Base-by-base conservation (phyloP, 345 rosid species). In the Iberis pinnata region DNA sequence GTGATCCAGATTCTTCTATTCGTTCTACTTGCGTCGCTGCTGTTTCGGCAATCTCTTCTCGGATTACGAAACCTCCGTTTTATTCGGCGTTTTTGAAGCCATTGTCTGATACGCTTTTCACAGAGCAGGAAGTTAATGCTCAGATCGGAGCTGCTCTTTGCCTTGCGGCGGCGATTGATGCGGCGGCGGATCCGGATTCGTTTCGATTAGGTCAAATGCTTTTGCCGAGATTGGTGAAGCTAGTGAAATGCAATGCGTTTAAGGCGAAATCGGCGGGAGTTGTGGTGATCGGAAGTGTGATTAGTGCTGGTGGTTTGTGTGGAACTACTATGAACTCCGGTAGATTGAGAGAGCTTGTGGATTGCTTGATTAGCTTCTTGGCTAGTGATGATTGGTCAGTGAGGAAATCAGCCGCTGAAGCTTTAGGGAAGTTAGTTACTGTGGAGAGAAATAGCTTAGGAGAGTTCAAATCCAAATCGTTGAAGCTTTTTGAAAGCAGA, bases 401-500 rank as follows among this genome's bases (percentile, higher is more conserved):
- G 27, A 87, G 98, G 69, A 90, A 87, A 70, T 95, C 84, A 0
- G 89, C 95, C 4, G 88, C 88, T 6, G 96, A 84, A 70, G 93
- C 84, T 8, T 78, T 92, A 50, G 64, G 76, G 65, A 78, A 56
- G 78, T 70, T 92, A 68, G 96, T 96, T 2, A 56, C 67, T 15
- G 77, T 71, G 68, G 95, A 92, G 76, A 81, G 81, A 27, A 80
- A 86, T 73, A 49, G 58, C 12, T 26, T 85, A 64, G 77, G 68
- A 4, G 98, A 81, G 76, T 81, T 75, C 49, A 92, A 87, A 58
- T 57, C 65, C 44, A 79, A 71, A 8, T 82, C 83, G 57, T 49
- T 84, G 76, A 83, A 74, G 75, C 70, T 80, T 49, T 77, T 83
- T 16, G 93, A 87, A 73, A 76, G 43, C 33, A 84, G 92, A 55